Evolutionary conservation across 2,329 filamentous ascomycete genomes (phyloP).

Genomic region (Aspergillus transmontanensis): DNA sequence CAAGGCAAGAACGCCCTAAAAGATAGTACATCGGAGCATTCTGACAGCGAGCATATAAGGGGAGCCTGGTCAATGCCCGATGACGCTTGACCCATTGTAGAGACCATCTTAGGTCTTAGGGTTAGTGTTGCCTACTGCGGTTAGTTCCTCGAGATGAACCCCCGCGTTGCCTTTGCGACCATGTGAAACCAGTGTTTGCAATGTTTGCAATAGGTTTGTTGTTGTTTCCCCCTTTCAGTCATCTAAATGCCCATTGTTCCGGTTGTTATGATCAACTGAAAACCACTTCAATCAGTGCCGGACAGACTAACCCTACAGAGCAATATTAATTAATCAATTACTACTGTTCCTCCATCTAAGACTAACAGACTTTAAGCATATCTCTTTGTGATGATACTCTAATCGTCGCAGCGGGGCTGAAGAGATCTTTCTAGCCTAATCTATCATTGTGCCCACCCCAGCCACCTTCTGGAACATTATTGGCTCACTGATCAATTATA

Average conservation of each 20-base stretch:
- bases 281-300: background rate
- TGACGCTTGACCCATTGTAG: background rate
- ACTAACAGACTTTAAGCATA: slow-evolving; percentile 16
- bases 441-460: slow-evolving; percentile 15
- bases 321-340: background rate
- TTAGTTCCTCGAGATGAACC: slow-evolving; percentile 2
- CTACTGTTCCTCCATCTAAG: background rate
- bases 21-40: too few relatives aligned
- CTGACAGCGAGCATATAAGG: too few relatives aligned
- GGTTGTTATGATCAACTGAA: background rate
- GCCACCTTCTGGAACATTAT: slow-evolving; percentile 18
- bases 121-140: background rate
- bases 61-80: background rate
- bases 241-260: background rate
- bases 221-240: slow-evolving; percentile 11
- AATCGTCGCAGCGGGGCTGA: slow-evolving; percentile 6
- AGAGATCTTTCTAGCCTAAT: slow-evolving; percentile 19
- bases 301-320: background rate
- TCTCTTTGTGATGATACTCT: slow-evolving; percentile 2
- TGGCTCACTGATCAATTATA: slow-evolving; percentile 17
- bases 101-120: background rate
- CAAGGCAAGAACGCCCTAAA: too few relatives aligned
- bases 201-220: slow-evolving; percentile 14
- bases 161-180: slow-evolving; percentile 14
- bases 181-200: slow-evolving; percentile 12